These are phyloP conservation scores for Suillus cothurnatus DNA, from an alignment of 768 basidiomycete species.

Conservation along the genomic window DNA sequence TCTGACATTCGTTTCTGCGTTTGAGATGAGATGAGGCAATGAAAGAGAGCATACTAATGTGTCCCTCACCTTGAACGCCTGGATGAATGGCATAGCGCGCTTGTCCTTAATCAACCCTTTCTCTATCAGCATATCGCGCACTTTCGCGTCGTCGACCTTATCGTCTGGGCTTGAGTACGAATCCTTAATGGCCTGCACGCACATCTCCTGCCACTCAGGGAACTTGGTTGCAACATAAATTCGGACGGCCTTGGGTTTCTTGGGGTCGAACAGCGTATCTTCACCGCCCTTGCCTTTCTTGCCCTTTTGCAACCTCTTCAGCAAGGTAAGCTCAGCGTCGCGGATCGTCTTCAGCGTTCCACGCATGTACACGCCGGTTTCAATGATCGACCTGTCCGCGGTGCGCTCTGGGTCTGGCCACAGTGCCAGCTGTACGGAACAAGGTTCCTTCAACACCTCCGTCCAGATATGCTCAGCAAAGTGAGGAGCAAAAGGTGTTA, in stretches of 20 bases:
- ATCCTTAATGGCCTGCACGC: slow-evolving; percentile 74
- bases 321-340: slow-evolving; percentile 76
- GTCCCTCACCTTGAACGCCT: slow-evolving; percentile 80
- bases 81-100: slow-evolving; percentile 92
- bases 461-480: slow-evolving; percentile 91
- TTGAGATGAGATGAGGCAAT: slow-evolving; percentile 8
- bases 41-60: neutral
- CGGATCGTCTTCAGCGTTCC: slow-evolving; percentile 89
- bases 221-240: slow-evolving; percentile 91
- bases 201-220: slow-evolving; percentile 92
- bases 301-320: slow-evolving; percentile 80
- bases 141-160: slow-evolving; percentile 81
- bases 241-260: slow-evolving; percentile 79
- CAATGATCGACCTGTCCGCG: slow-evolving; percentile 67
- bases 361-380: slow-evolving; percentile 85
- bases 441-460: slow-evolving; percentile 66
- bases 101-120: slow-evolving; percentile 94
- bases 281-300: slow-evolving; percentile 56
- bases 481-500: slow-evolving; percentile 90
- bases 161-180: slow-evolving; percentile 58
- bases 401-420: slow-evolving; percentile 74
- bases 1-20: slow-evolving; percentile 79
- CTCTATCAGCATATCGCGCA: slow-evolving; percentile 65
- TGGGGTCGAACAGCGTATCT: slow-evolving; percentile 73
- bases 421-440: slow-evolving; percentile 78